Evolutionary conservation across 768 basidiomycete species (phyloP), one percentile per base, ranked within the genome.

Genomic region (Trichaptum fuscoviolaceum): DNA sequence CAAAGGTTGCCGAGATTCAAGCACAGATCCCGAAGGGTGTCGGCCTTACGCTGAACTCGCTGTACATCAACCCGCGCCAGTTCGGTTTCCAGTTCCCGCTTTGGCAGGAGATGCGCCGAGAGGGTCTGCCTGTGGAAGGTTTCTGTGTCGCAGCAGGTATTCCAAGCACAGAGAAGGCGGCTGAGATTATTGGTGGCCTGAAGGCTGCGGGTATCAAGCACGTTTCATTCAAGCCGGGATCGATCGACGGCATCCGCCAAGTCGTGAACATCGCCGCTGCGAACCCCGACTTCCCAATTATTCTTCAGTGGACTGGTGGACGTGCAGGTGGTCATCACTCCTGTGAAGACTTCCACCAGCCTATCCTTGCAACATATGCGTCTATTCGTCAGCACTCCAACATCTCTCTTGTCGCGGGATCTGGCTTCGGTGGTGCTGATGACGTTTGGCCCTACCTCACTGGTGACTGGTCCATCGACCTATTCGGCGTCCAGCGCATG

Each of bases 81-180:
- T 98, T 97, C 78, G 84, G 86, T 30, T 99, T 99, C 90, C 96
- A 99, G 76, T 87, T 94, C 77, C 97, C 97, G 20, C 82, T 98
- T 17, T 99, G 97, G 97, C 93, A 96, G 76, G 93, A 97, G 78
- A 92, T 99, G 91, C 89, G 93, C 69, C 88, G 88, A 67, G 97
- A 98, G 76, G 96, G 96, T 65, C 80, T 96, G 2, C 97, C 97
- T 15, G 83, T 99, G 69, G 96, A 99, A 81, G 97, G 97, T n/a
- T 96, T 99, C 80, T 98, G 96, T 75, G 93, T 99, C 67, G 97
- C 96, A 57, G 97, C 97, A 60, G 97, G 96, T 73, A 93, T 99
- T 71, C 97, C 97, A 9, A 92, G 86, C 71, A 94, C 94, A 1
- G 97, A 99, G 79, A 99, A 99, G 79, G 96, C 96, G 1, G 89